Base-by-base conservation (phyloP, 2,329 filamentous ascomycete genomes). In the Aspergillus ustus region DNA sequence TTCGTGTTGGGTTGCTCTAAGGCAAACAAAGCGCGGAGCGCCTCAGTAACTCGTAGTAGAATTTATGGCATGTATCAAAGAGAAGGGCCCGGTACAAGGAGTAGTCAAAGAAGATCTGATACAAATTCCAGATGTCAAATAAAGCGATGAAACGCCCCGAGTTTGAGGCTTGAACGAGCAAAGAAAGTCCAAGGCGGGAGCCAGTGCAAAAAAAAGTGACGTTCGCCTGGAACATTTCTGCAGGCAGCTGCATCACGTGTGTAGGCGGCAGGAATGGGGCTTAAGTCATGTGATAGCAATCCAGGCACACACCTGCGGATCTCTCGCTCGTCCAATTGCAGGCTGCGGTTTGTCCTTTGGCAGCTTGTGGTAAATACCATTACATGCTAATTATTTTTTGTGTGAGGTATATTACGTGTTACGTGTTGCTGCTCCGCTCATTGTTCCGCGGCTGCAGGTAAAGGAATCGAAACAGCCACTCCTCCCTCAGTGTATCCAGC, bases 141-240 rank as follows among this genome's bases (percentile, higher is more conserved):
- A 57, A 52, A 51, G 55, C 48, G 43, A 17, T 20, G 45, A 19
- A 20, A 19, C n/a, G 31, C 45, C 31, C 28, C 45, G 20, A 3
- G n/a, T 31, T 40, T 40, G 45, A 19, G 45, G 44, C 44, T 17
- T 40, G 13, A 8, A 22, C 9, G 15, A 28, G 45, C n/a, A 40
- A 22, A 19, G 20, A 46, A 31, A 57, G 46, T 22, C 34, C 46
- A 48, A 52, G 49, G 52, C 19, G 57, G 51, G 29, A 62, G 28
- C n/a, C 59, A 59, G 55, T 61, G 46, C 59, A 63, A 57, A 65
- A 73, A 73, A 75, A 75, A 73, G 72, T 75, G 73, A 74, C 72
- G 70, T 70, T 66, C 60, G 65, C 55, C 59, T 59, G 63, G 64
- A 61, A 56, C 61, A 66, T 57, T 66, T 62, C 64, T 60, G 62